Conservation (phyloP, 2,329 filamentous ascomycete genomes). For the Exophiala phaeomuriformis region DNA sequence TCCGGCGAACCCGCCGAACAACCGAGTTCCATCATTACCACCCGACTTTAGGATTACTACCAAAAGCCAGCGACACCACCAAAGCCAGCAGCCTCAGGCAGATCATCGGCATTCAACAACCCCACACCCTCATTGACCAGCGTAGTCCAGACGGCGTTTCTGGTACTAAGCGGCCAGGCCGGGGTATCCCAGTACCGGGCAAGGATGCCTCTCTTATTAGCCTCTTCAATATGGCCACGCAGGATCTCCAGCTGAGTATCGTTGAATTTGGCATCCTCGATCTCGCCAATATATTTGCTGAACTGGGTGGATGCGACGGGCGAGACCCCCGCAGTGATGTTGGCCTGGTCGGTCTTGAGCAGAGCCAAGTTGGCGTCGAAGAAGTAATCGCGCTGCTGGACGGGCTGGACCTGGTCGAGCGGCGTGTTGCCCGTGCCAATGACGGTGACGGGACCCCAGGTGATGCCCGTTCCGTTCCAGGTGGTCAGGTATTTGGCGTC, state of each 20-base stretch:
- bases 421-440: constrained; percentile 56
- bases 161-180: constrained; percentile 50
- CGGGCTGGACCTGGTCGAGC: constrained; percentile 40
- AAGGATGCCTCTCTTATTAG: constrained; percentile 51
- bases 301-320: constrained; percentile 52
- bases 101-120: constrained; percentile 58
- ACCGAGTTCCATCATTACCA: background rate
- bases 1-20: too few relatives aligned
- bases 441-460: constrained; percentile 49
- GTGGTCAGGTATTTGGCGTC: constrained; percentile 47
- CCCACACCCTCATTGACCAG: constrained; percentile 53
- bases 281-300: constrained; percentile 35
- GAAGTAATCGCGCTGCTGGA: constrained; percentile 49
- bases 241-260: constrained; percentile 44
- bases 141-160: constrained; percentile 53
- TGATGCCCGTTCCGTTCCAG: constrained; percentile 44
- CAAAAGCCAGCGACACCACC: constrained; percentile 19
- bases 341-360: constrained; percentile 40
- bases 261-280: constrained; percentile 41
- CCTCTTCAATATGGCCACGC: constrained; percentile 46
- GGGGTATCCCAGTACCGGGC: constrained; percentile 59
- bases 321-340: constrained; percentile 44
- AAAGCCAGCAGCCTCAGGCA: constrained; percentile 43
- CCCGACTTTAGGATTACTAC: background rate
- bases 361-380: constrained; percentile 51